A percentile compares a stretch with the other conserved stretches of the same genome.
These are phyloP conservation scores for Euphorbia peplus DNA, from an alignment of 345 rosid genomes.

Conservation along the genomic window DNA sequence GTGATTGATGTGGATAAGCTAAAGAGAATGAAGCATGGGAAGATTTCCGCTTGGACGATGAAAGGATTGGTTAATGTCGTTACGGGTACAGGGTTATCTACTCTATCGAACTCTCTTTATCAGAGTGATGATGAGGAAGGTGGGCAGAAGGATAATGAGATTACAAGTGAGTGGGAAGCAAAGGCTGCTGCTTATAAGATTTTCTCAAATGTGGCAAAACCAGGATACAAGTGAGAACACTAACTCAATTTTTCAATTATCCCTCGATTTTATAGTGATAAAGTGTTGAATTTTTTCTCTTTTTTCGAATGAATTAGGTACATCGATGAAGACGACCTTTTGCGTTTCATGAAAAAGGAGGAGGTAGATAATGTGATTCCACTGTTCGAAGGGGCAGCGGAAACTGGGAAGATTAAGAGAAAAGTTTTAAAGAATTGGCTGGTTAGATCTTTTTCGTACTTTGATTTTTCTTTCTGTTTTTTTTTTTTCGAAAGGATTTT, in stretches of 20 bases:
- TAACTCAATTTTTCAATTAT: not conserved
- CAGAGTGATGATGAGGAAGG: slow-evolving; percentile 40
- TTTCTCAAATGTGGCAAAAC: slow-evolving; percentile 60
- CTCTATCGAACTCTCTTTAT: slow-evolving; percentile 40
- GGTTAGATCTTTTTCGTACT: slow-evolving; percentile 33
- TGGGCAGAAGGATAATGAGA: slow-evolving; percentile 45
- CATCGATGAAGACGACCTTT: slow-evolving; percentile 64
- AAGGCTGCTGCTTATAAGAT: slow-evolving; percentile 59
- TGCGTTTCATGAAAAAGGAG: slow-evolving; percentile 58
- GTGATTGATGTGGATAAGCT: slow-evolving; percentile 65
- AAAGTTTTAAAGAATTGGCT: slow-evolving; percentile 57
- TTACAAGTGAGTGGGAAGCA: slow-evolving; percentile 68
- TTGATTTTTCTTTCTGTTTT: no score
- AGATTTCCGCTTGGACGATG: slow-evolving; percentile 76
- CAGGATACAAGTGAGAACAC: slow-evolving; percentile 45
- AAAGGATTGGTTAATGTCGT: slow-evolving; percentile 54
- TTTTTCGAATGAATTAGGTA: slow-evolving; percentile 31
- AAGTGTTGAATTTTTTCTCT: not conserved
- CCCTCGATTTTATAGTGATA: slow-evolving; percentile 1
- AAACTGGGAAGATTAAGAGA: slow-evolving; percentile 57
- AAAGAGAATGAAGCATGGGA: slow-evolving; percentile 54
- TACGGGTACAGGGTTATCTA: slow-evolving; percentile 44
- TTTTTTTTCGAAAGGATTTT: no score
- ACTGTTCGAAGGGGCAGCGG: slow-evolving; percentile 52
- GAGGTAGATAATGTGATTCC: slow-evolving; percentile 51